A percentile compares a stretch with the other conserved stretches of the same genome.
These are phyloP conservation scores for Spongospora subterranea DNA, from an alignment of 208 protist genomes.

Conservation along the genomic window DNA sequence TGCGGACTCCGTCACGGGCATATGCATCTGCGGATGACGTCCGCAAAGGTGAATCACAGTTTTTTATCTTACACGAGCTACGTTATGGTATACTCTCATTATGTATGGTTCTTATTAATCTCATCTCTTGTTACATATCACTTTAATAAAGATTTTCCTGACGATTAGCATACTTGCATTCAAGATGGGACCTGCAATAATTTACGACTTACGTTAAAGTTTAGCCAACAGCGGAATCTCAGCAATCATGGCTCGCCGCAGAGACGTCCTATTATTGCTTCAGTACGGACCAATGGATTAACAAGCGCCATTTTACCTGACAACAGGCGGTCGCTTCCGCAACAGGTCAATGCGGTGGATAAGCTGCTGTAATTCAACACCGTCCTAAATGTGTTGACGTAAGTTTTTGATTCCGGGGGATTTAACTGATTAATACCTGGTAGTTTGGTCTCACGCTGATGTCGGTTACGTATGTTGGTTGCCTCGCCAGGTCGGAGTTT, in stretches of 20 bases:
- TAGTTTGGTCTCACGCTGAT: constrained; percentile 29
- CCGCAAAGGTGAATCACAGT: too few species aligned
- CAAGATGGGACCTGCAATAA: background rate
- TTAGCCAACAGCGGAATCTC: constrained; percentile 40
- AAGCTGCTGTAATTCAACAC: constrained; percentile 7
- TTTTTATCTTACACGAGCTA: too few species aligned
- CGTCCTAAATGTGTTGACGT: background rate
- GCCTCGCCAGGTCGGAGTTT: background rate
- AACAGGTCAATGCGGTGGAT: constrained; percentile 49
- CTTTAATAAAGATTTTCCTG: too few species aligned
- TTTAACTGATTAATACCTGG: constrained; percentile 29
- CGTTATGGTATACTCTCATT: too few species aligned
- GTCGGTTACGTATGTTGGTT: background rate
- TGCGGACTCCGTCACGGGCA: too few species aligned
- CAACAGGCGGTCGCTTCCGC: constrained; percentile 31
- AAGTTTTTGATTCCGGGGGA: background rate
- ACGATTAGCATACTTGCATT: too few species aligned
- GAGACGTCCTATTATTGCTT: constrained; percentile 22
- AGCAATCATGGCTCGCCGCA: constrained; percentile 43
- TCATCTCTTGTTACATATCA: too few species aligned
- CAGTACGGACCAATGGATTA: background rate
- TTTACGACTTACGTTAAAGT: constrained; percentile 26
- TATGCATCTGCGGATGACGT: too few species aligned
- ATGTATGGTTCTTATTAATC: too few species aligned
- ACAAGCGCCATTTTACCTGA: background rate